Base-by-base conservation (phyloP, 768 basidiomycete genomes). In the Termitomyces sp. region DNA sequence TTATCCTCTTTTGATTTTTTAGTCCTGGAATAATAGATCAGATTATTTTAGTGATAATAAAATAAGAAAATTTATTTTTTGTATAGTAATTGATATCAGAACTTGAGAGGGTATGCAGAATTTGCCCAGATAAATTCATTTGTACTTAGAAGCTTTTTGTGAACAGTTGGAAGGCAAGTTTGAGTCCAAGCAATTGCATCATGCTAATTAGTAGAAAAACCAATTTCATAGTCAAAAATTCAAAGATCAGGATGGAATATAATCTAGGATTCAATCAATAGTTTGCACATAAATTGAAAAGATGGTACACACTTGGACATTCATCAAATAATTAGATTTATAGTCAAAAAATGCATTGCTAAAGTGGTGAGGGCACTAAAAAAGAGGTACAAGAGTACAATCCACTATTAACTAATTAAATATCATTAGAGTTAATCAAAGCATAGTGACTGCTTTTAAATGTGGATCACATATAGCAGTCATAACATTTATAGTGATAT, bases 301-400 rank as follows among this genome's bases (percentile, higher is more conserved):
- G n/a, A n/a, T 3, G 33, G 1, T 33, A 56, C 41, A 60, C 47
- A 66, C 63, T 45, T 66, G 61, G 9, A 63, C 36, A 58, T 67
- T 76, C 20, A 76, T 46, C 0, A 72, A 75, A 55, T 78, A 77
- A 34, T 75, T 72, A n/a, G n/a, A n/a, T 57, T 77, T 77, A 3
- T 69, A 60, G 59, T 76, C 73, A 62, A 70, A 78, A 30, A 65
- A 78, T n/a, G 64, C 67, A 55, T 75, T 69, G 0, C 76, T 75
- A 66, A 63, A 72, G 62, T 51, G 67, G 6, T 36, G 49, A 36
- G 71, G 71, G 0, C 53, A 39, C 2, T 60, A 46, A 27, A 55
- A 62, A n/a, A n/a, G n/a, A n/a, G n/a, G n/a, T n/a, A n/a, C n/a
- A n/a, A n/a, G n/a, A n/a, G n/a, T n/a, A n/a, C n/a, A n/a, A n/a